These are phyloP conservation scores for Leishmania turanica DNA, from an alignment of 208 protist species.

Conservation along the genomic window DNA sequence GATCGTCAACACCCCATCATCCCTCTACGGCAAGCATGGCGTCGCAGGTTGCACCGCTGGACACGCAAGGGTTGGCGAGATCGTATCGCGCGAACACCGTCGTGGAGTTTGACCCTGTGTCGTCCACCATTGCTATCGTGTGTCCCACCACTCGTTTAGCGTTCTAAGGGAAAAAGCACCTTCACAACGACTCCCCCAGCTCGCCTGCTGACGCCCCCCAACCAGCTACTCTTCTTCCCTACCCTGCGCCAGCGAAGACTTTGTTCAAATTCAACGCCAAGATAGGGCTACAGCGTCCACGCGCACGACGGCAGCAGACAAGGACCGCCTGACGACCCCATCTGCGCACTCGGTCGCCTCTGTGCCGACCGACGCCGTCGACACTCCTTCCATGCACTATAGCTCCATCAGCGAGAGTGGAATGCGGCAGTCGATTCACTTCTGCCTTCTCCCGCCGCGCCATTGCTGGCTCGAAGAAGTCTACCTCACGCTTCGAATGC, in stretches of 20 bases:
- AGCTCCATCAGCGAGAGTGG: background rate
- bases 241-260: background rate
- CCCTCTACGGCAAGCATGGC: background rate
- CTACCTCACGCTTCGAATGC: conserved; percentile 10
- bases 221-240: background rate
- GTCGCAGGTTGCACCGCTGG: background rate
- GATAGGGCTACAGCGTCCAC: background rate
- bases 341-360: background rate
- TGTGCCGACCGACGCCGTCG: background rate
- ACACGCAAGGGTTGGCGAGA: background rate
- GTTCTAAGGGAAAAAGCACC: background rate
- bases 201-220: background rate
- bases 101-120: background rate
- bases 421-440: background rate
- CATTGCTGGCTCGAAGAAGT: conserved; percentile 5
- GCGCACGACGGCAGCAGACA: background rate
- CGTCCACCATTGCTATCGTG: background rate
- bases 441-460: conserved; percentile 14
- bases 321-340: background rate
- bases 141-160: background rate
- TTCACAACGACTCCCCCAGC: background rate
- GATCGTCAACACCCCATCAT: background rate
- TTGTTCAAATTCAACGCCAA: background rate
- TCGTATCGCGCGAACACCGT: background rate
- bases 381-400: background rate